A percentile compares a stretch with the other conserved stretches of the same genome.
phyloP scores from a whole-genome alignment of 2,329 filamentous ascomycete genomes.

The Fusarium vanettenii region DNA sequence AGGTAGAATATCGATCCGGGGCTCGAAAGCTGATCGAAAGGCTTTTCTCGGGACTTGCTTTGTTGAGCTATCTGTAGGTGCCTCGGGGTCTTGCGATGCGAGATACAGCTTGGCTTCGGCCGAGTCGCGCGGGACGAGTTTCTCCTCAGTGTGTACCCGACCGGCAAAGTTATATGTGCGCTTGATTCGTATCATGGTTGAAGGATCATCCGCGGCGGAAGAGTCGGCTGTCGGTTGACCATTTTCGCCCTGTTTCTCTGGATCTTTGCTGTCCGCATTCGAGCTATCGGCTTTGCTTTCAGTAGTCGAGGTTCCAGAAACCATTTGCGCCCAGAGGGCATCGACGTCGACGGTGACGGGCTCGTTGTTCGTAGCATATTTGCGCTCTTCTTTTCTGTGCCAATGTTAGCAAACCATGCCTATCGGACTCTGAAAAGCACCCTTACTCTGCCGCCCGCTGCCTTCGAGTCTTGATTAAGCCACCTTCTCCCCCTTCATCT shows the following conservation, averaged over 20 bases:
- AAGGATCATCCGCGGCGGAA: conserved; percentile 35
- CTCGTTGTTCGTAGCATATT: conserved; percentile 62
- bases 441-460: conserved; percentile 74
- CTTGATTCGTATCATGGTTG: conserved; percentile 70
- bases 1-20: conserved; percentile 56
- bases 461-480: conserved; percentile 77
- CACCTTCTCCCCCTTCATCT: conserved; percentile 69
- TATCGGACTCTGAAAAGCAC: background rate
- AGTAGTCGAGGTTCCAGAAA: conserved; percentile 50
- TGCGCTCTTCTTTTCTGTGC: conserved; percentile 67
- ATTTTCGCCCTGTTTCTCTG: conserved; percentile 10
- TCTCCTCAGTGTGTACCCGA: conserved; percentile 77
- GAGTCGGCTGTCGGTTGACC: conserved; percentile 6
- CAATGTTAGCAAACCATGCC: conserved; percentile 19
- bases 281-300: conserved; percentile 10
- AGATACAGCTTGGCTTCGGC: conserved; percentile 75
- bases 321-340: conserved; percentile 76
- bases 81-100: conserved; percentile 56
- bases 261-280: conserved; percentile 5
- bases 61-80: conserved; percentile 45
- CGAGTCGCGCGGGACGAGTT: conserved; percentile 72
- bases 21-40: conserved; percentile 73
- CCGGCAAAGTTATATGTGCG: conserved; percentile 82
- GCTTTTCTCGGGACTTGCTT: conserved; percentile 64
- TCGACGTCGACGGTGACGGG: conserved; percentile 79